Evolutionary conservation across 2,329 filamentous ascomycete genomes (phyloP).

Genomic region (Exophiala phaeomuriformis): DNA sequence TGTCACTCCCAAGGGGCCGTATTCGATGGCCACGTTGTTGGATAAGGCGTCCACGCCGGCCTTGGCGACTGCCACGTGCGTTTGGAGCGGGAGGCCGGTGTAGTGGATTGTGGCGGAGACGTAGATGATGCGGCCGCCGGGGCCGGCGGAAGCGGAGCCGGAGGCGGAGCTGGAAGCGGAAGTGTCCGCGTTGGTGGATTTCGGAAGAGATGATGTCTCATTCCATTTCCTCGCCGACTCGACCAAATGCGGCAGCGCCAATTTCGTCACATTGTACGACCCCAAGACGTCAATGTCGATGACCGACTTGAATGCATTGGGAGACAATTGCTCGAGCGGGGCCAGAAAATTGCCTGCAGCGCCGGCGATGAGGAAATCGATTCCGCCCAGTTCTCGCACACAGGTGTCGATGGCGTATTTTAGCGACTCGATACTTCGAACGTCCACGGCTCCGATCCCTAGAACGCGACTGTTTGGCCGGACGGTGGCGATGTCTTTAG

Average conservation of each 20-base stretch:
- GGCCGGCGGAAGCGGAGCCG: conserved; percentile 37
- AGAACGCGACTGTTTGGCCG: conserved; percentile 75
- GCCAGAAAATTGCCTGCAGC: conserved; percentile 94
- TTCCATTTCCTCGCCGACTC: conserved; percentile 61
- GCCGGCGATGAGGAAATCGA: conserved; percentile 91
- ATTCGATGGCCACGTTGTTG: conserved; percentile 73
- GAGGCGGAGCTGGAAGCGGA: conserved; percentile 5
- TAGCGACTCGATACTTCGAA: conserved; percentile 64
- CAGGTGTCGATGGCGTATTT: conserved; percentile 70
- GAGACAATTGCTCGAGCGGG: conserved; percentile 68
- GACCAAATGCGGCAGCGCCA: conserved; percentile 73
- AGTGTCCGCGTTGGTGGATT: conserved; percentile 6
- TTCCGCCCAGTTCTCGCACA: conserved; percentile 71
- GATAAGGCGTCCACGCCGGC: conserved; percentile 82
- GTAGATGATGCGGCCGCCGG: conserved; percentile 79
- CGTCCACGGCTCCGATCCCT: conserved; percentile 68
- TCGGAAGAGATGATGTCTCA: conserved; percentile 51
- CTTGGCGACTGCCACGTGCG: conserved; percentile 87
- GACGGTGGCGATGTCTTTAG: conserved; percentile 72
- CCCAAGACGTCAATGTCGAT: conserved; percentile 95
- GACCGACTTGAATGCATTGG: conserved; percentile 90
- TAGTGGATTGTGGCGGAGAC: conserved; percentile 90
- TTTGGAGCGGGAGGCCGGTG: conserved; percentile 74
- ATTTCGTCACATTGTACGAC: conserved; percentile 91
- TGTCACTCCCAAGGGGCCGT: conserved; percentile 77